A percentile compares a stretch with the other conserved stretches of the same genome.
Evolutionary conservation across 108 stramenopile genomes (phyloP).

Genomic region (Seminavis robusta): DNA sequence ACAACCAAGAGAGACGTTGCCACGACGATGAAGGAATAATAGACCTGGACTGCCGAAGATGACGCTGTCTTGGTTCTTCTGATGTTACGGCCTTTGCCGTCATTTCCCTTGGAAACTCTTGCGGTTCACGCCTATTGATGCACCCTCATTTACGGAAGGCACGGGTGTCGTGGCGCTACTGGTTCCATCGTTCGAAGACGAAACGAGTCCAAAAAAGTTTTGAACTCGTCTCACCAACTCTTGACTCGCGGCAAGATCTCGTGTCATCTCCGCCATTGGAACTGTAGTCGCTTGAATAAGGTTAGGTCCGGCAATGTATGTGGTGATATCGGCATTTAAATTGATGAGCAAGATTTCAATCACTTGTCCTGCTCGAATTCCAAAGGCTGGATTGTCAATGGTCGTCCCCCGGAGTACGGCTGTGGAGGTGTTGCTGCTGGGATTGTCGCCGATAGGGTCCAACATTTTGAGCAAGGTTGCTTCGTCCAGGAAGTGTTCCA

Average conservation of each 20-base stretch:
- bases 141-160: too few relatives aligned
- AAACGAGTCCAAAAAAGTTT: conserved; percentile 10
- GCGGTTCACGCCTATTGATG: too few relatives aligned
- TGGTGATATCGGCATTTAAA: conserved; percentile 23
- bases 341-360: conserved; percentile 25
- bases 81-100: too few relatives aligned
- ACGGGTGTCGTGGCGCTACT: too few relatives aligned
- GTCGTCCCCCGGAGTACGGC: conserved; percentile 22
- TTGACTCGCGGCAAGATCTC: conserved; percentile 20
- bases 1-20: too few relatives aligned
- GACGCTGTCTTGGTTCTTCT: too few relatives aligned
- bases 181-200: too few relatives aligned
- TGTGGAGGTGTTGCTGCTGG: conserved; percentile 32
- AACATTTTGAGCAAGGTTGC: conserved; percentile 1
- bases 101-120: too few relatives aligned
- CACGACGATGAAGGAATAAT: too few relatives aligned
- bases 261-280: conserved; percentile 23
- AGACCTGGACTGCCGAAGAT: too few relatives aligned
- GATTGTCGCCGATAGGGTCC: conserved; percentile 11
- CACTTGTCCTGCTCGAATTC: conserved; percentile 17
- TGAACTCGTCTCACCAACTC: conserved; percentile 14
- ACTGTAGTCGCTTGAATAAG: conserved; percentile 6
- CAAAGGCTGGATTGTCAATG: conserved; percentile 28
- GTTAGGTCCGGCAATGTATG: conserved; percentile 5
- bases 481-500: conserved; percentile 12